phyloP scores from a whole-genome alignment of 2,329 filamentous ascomycete species.

The Fusarium decemcellulare region DNA sequence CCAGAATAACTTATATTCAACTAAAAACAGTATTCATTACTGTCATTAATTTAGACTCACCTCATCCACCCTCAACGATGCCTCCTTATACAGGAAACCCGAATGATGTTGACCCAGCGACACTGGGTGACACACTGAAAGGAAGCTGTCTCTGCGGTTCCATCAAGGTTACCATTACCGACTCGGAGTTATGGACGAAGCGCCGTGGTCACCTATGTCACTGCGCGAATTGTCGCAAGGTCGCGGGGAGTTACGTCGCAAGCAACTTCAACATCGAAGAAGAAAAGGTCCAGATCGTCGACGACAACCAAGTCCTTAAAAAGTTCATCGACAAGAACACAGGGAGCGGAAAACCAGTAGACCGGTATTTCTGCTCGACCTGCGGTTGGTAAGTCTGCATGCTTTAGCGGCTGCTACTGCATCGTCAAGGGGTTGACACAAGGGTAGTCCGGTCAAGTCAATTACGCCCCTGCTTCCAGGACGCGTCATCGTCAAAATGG shows the following conservation, averaged over 20 bases:
- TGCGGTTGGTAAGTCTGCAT: background rate
- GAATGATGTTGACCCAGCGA: no score
- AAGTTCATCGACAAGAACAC: background rate
- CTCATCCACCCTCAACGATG: no score
- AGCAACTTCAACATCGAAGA: constrained; percentile 8
- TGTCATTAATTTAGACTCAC: no score
- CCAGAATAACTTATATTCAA: no score
- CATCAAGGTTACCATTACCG: background rate
- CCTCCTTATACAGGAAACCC: no score
- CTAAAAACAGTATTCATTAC: no score
- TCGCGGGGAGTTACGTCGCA: background rate
- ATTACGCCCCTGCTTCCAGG: background rate
- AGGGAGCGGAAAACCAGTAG: background rate
- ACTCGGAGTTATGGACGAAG: constrained; percentile 5
- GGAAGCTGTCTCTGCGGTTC: no score
- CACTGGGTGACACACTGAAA: no score
- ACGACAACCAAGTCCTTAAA: background rate
- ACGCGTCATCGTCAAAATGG: constrained; percentile 1
- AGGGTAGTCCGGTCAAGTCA: background rate
- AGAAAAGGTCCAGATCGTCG: background rate
- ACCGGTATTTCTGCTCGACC: constrained; percentile 2
- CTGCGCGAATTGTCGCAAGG: constrained; percentile 3
- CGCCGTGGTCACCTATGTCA: constrained; percentile 4
- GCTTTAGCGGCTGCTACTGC: background rate
- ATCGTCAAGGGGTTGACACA: background rate